Evolutionary conservation across 108 stramenopile genomes (phyloP).

Genomic region (Hondaea fermentalgiana): DNA sequence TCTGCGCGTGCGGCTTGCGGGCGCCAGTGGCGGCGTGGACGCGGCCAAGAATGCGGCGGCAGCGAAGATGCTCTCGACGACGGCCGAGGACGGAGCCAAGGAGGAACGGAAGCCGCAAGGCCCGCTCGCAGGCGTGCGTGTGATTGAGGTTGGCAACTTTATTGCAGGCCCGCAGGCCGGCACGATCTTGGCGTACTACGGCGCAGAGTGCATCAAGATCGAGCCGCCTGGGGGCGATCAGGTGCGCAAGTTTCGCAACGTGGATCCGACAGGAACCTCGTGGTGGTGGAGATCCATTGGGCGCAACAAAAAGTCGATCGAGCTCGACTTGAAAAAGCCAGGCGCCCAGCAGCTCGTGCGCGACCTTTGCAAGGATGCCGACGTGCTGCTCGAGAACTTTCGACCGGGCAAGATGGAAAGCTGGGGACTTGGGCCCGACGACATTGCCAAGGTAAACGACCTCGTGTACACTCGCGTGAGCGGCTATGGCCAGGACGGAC

Average conservation of each 20-base stretch:
- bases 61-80: neutral
- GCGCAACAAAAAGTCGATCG: constrained; percentile 10
- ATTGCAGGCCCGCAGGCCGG: neutral
- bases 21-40: neutral
- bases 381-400: neutral
- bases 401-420: constrained; percentile 7
- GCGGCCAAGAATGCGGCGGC: neutral
- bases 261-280: neutral
- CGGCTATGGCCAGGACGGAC: neutral
- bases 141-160: constrained; percentile 13
- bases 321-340: neutral
- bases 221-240: constrained; percentile 1
- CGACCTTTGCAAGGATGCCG: neutral
- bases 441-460: constrained; percentile 2
- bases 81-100: neutral
- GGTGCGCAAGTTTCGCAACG: neutral
- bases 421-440: neutral
- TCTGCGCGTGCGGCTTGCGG: too few species aligned
- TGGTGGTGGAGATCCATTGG: constrained; percentile 16
- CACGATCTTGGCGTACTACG: constrained; percentile 3
- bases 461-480: constrained; percentile 5
- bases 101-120: neutral
- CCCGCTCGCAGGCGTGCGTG: neutral
- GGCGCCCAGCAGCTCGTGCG: neutral
- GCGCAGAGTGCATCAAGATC: neutral